Evolutionary conservation across 129 eudicot species (phyloP).

Genomic region (Cynara cardunculus): DNA sequence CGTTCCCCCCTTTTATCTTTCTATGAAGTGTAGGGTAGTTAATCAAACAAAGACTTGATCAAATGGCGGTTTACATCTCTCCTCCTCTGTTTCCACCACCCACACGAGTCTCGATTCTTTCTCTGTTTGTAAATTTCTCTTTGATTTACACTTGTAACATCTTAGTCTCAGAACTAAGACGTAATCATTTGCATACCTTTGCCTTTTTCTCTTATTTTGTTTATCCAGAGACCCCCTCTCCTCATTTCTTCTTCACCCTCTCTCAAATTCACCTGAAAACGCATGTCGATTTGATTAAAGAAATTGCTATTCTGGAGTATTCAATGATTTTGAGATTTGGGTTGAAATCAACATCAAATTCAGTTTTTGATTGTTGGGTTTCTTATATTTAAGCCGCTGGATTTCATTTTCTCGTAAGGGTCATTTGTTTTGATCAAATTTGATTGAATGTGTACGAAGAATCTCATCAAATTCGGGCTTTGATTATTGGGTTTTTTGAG

Average conservation of each 20-base stretch:
- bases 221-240: neutral
- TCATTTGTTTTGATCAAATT: neutral
- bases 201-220: neutral
- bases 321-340: neutral
- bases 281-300: neutral
- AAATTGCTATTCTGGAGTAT: neutral
- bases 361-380: neutral
- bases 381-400: neutral
- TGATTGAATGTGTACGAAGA: neutral
- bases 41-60: constrained; percentile 28
- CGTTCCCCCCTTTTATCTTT: neutral
- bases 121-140: constrained; percentile 26
- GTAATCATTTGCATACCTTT: constrained; percentile 4
- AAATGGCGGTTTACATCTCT: constrained; percentile 14
- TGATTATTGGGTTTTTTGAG: neutral
- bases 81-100: constrained; percentile 2
- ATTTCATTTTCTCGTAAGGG: neutral
- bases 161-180: constrained; percentile 14
- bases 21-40: neutral
- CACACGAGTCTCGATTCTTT: constrained; percentile 27
- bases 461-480: neutral
- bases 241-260: neutral
- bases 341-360: constrained; percentile 5
- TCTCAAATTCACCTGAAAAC: constrained; percentile 1
- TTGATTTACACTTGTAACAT: constrained; percentile 32